phyloP scores from a whole-genome alignment of 345 rosid genomes.

The Microcos paniculata region DNA sequence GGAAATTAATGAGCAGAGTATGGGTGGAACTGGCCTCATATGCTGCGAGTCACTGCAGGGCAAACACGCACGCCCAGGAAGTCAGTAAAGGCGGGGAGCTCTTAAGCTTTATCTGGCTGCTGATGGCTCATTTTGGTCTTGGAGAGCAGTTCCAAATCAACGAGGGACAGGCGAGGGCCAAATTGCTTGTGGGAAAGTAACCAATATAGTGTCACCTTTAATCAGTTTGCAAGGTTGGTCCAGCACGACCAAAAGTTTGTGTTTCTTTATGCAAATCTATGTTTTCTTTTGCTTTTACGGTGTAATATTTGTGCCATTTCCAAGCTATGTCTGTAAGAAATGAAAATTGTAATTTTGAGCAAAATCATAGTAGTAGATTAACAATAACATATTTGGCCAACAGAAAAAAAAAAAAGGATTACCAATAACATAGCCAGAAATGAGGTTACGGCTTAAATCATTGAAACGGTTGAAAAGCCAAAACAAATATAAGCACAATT shows the following conservation, averaged over 20 bases:
- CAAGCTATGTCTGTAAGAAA: not conserved
- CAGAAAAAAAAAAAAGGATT: not conserved
- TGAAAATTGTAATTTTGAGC: not conserved
- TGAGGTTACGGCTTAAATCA: too few relatives aligned
- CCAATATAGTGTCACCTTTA: not conserved
- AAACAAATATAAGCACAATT: too few relatives aligned
- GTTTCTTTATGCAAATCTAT: not conserved
- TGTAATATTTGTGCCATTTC: not conserved
- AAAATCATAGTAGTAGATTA: not conserved
- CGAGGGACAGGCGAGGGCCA: slow-evolving; percentile 54
- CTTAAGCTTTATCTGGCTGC: slow-evolving; percentile 58
- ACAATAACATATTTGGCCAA: too few relatives aligned
- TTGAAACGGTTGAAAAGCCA: too few relatives aligned
- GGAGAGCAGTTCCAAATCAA: slow-evolving; percentile 56
- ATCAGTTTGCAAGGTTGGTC: not conserved
- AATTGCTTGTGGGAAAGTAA: slow-evolving; percentile 47
- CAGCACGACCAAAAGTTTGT: not conserved
- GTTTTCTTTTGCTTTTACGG: not conserved
- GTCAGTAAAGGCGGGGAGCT: slow-evolving; percentile 69
- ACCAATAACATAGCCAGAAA: not conserved
- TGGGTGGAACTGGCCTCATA: slow-evolving; percentile 65
- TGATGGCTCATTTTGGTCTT: slow-evolving; percentile 78
- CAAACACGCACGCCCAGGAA: slow-evolving; percentile 55
- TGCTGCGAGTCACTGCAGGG: slow-evolving; percentile 59
- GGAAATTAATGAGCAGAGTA: slow-evolving; percentile 51